These are phyloP conservation scores for Colletotrichum scovillei DNA, from an alignment of 2,329 filamentous ascomycete species.

Conservation along the genomic window DNA sequence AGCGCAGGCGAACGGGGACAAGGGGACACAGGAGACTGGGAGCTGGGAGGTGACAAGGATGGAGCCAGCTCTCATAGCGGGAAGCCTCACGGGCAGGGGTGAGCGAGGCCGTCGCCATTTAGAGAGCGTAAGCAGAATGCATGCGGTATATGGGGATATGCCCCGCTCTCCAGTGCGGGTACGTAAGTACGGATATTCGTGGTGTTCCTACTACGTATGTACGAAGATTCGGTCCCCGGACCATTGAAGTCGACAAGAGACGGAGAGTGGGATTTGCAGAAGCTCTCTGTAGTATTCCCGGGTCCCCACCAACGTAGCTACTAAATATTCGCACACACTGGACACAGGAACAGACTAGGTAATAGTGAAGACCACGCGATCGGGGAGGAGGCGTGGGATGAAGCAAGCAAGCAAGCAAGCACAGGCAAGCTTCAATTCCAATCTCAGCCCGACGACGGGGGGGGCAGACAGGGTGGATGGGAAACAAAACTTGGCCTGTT, in stretches of 20 bases:
- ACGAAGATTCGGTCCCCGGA: background rate
- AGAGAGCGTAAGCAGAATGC: constrained; percentile 15
- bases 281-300: background rate
- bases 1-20: constrained; percentile 6
- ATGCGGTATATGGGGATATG: constrained; percentile 5
- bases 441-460: background rate
- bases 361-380: background rate
- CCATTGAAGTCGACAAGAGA: background rate
- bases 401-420: background rate
- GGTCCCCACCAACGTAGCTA: background rate
- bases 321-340: background rate
- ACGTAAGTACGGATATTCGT: background rate
- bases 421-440: background rate
- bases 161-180: background rate
- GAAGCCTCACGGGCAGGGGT: constrained; percentile 6
- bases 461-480: background rate
- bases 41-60: constrained; percentile 1
- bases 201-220: no score
- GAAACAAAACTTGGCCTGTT: background rate
- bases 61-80: constrained; percentile 1
- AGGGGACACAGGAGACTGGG: background rate
- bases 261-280: background rate
- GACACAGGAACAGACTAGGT: background rate
- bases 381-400: background rate
- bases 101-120: constrained; percentile 3